Evolutionary conservation across 495 filamentous ascomycete species (phyloP), one percentile per base, ranked within the genome.

Genomic region (Margaritispora aquatica): DNA sequence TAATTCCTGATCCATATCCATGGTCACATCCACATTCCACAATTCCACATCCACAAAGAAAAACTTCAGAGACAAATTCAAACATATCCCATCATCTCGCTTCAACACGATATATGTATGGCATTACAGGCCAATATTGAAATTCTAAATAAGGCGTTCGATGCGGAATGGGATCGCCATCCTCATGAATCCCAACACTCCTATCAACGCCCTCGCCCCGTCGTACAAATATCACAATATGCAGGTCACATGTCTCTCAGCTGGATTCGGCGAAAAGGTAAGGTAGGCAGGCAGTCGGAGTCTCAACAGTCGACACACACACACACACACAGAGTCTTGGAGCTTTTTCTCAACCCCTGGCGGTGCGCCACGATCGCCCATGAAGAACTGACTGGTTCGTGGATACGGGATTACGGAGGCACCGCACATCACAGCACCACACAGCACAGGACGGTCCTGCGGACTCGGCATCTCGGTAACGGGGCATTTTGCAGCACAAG

Each of bases 381-480:
- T n/a, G 4, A n/a, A 44, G 15, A 17, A 44, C 5, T 44, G 15
- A 44, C 10, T 44, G 38, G 38, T 44, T 44, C 38, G 7, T 44
- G 38, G 38, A 44, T 15, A n/a, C n/a, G n/a, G n/a, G n/a, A n/a
- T n/a, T n/a, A n/a, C n/a, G n/a, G n/a, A n/a, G n/a, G n/a, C n/a
- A n/a, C n/a, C n/a, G n/a, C n/a, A n/a, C n/a, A n/a, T n/a, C n/a
- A n/a, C n/a, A n/a, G n/a, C n/a, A n/a, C n/a, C n/a, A n/a, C n/a
- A n/a, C n/a, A n/a, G n/a, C n/a, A n/a, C n/a, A n/a, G n/a, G n/a
- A n/a, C n/a, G n/a, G n/a, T n/a, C n/a, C n/a, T n/a, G n/a, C n/a
- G n/a, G 51, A 59, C 57, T 59, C 57, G 57, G 57, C 57, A 59
- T 53, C 57, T 59, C 57, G 57, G 57, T 59, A 59, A 54, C 22